Evolutionary conservation across 768 basidiomycete genomes (phyloP).

Genomic region (Suillus americanus): DNA sequence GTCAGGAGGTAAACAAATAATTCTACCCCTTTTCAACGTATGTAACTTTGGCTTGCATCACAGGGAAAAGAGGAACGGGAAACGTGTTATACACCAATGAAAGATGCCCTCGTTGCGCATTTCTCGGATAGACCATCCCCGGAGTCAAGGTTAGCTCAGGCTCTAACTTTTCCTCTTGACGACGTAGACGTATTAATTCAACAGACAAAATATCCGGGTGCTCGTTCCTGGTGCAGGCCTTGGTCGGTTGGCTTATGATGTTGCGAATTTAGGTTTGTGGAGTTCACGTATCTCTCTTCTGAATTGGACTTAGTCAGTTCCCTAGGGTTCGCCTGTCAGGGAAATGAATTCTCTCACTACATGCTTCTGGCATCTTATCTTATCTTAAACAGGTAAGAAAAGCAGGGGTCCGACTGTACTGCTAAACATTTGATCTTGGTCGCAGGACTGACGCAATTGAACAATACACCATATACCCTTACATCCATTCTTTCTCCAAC

Average conservation of each 20-base stretch:
- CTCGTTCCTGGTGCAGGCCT: conserved; percentile 91
- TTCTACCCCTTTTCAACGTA: neutral
- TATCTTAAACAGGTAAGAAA: conserved; percentile 76
- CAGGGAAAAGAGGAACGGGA: conserved; percentile 81
- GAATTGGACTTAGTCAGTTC: neutral
- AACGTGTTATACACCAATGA: conserved; percentile 78
- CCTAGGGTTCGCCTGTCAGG: conserved; percentile 86
- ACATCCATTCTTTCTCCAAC: conserved; percentile 92
- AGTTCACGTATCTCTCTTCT: conserved; percentile 1
- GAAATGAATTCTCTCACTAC: conserved; percentile 94
- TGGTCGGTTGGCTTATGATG: conserved; percentile 84
- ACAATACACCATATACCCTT: conserved; percentile 81
- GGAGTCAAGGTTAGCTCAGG: neutral
- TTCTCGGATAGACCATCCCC: conserved; percentile 39
- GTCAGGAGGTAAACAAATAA: conserved; percentile 57
- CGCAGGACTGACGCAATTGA: conserved; percentile 62
- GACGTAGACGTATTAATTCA: conserved; percentile 42
- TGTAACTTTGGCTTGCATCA: neutral
- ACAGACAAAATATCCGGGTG: conserved; percentile 60
- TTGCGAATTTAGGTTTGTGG: conserved; percentile 71
- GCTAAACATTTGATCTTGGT: neutral
- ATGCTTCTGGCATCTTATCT: conserved; percentile 91
- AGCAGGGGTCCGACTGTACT: neutral
- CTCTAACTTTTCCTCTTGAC: too few relatives aligned
- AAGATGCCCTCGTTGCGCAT: conserved; percentile 64